Base-by-base conservation (phyloP, 768 basidiomycete genomes). In the Omphalotus guepiniiformis region DNA sequence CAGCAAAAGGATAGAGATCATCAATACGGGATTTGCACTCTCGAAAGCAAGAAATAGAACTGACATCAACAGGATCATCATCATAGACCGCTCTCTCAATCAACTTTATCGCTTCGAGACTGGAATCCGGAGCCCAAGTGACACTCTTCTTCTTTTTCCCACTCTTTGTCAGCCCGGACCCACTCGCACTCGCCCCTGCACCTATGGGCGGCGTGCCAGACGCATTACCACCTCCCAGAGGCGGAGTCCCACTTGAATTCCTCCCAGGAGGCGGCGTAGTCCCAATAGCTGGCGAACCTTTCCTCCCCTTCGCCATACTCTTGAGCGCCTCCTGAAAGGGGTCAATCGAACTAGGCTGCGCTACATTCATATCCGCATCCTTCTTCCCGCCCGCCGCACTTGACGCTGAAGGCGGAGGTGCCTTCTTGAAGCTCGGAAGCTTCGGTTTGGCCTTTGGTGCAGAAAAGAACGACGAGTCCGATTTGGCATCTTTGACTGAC, bases 61-160 rank as follows among this genome's bases (percentile, higher is more conserved):
- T 83, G 79, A 91, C 90, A 77, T 88, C 85, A 72, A 79, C 73
- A 58, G 82, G 80, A 74, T 92, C 91, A 66, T 91, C 90, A 57
- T 91, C 91, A 70, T 93, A 93, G 58, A 91, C 73, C 54, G 91
- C 89, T 59, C 78, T 80, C 70, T 91, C 88, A 69, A 93, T 93
- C 63, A 82, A 65, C 66, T 80, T 82, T 64, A 93, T 74, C 58
- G 78, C 71, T 71, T 83, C 86, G 55, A 93, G 81, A 63, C 79
- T 70, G 60, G 72, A 76, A 52, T 88, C 88, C 32, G 85, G 72
- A 29, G 85, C 80, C 85, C 89, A 92, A 25, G 80, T 80, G 39
- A 91, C 89, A 37, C 76, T 65, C 67, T 92, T 92, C 71, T 80
- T 83, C 71, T 79, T 84, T 70, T 78, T 81, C 58, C 78, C 74